Conservation (phyloP, 2,329 filamentous ascomycete genomes). For the Fusarium sp. region DNA sequence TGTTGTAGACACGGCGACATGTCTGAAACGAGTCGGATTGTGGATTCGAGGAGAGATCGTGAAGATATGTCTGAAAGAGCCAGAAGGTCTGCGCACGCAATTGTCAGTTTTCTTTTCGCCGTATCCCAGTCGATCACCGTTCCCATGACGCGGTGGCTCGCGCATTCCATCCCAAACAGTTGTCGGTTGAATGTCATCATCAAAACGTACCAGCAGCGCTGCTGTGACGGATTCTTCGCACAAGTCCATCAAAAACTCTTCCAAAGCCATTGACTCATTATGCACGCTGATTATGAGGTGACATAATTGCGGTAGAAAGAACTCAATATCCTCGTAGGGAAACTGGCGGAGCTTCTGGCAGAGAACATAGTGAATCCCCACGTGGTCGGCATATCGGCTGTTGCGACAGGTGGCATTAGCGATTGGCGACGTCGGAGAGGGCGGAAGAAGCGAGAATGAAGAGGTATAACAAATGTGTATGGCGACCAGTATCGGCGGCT, state of each 20-base stretch:
- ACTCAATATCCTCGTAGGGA: conserved; percentile 90
- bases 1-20: conserved; percentile 85
- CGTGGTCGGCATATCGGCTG: conserved; percentile 88
- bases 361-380: conserved; percentile 89
- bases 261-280: conserved; percentile 91
- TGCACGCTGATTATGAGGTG: conserved; percentile 88
- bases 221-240: conserved; percentile 90
- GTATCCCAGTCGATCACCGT: background rate
- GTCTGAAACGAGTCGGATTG: conserved; percentile 83
- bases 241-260: conserved; percentile 86
- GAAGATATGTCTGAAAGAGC: conserved; percentile 88
- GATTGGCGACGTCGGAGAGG: conserved; percentile 32
- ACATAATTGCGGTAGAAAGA: conserved; percentile 89
- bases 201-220: conserved; percentile 74
- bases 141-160: conserved; percentile 10
- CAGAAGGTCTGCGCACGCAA: conserved; percentile 75
- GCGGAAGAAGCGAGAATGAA: conserved; percentile 10
- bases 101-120: conserved; percentile 29
- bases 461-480: background rate
- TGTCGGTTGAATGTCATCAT: background rate
- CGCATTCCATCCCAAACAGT: conserved; percentile 12
- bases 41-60: conserved; percentile 80
- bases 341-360: conserved; percentile 91
- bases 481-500: background rate
- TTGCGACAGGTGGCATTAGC: conserved; percentile 43